phyloP scores from a whole-genome alignment of 768 basidiomycete genomes.

The Phanerodontia chrysosporium region DNA sequence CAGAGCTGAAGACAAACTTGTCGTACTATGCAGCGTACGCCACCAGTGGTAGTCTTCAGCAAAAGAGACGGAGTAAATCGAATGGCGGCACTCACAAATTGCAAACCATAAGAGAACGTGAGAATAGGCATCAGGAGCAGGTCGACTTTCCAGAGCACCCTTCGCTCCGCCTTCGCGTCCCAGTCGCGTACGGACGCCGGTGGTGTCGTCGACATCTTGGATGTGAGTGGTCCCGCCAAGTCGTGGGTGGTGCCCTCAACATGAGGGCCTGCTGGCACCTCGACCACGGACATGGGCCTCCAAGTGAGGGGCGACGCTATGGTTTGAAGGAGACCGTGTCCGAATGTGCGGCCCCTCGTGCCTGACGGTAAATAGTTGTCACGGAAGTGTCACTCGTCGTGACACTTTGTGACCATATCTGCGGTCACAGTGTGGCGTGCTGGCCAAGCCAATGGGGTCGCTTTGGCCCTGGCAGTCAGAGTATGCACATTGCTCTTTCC shows the following conservation, averaged over 20 bases:
- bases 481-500: no score
- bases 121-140: constrained; percentile 9
- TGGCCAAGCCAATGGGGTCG: background rate
- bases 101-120: constrained; percentile 11
- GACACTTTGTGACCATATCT: background rate
- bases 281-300: background rate
- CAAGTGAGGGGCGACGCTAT: background rate
- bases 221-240: background rate
- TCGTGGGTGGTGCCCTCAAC: background rate
- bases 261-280: background rate
- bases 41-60: background rate
- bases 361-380: background rate
- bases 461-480: background rate
- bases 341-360: background rate
- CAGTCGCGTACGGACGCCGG: background rate
- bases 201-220: background rate
- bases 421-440: background rate
- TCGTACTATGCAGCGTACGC: background rate
- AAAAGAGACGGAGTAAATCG: background rate
- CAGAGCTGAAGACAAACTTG: constrained; percentile 13
- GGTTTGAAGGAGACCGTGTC: background rate
- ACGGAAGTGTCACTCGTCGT: background rate
- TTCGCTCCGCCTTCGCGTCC: constrained; percentile 8
- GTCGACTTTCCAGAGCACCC: constrained; percentile 12
- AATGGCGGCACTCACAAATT: constrained; percentile 6